Percentiles rank a stretch among this genome's conserved stretches.
Conservation (phyloP, 2,329 filamentous ascomycete species). For the Clonostachys byssicola region DNA sequence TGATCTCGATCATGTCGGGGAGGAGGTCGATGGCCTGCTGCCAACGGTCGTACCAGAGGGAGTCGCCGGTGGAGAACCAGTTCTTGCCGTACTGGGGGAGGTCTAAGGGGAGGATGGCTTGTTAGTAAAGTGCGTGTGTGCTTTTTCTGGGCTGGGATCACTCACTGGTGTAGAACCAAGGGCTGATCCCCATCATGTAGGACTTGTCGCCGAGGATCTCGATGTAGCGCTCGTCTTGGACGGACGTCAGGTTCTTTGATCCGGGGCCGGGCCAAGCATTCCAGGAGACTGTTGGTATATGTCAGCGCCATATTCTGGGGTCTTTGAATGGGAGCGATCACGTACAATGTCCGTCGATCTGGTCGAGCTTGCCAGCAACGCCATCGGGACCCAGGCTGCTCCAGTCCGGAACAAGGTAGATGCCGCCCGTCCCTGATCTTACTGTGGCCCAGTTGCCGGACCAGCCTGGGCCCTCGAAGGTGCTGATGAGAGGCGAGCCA, state of each 20-base stretch:
- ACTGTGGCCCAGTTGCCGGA: slow-evolving; percentile 37
- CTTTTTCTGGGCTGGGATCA: too few species aligned
- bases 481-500: slow-evolving; percentile 38
- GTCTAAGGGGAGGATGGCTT: slow-evolving; percentile 17
- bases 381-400: slow-evolving; percentile 15
- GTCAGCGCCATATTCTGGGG: slow-evolving; percentile 1
- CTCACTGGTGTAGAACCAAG: slow-evolving; percentile 50
- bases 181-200: slow-evolving; percentile 51
- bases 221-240: slow-evolving; percentile 25
- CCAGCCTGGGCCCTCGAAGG: slow-evolving; percentile 41
- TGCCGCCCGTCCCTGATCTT: slow-evolving; percentile 18
- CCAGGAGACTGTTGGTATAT: slow-evolving; percentile 25
- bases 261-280: slow-evolving; percentile 28
- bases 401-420: slow-evolving; percentile 43
- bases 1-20: slow-evolving; percentile 39
- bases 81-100: slow-evolving; percentile 53
- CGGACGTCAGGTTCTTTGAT: slow-evolving; percentile 21
- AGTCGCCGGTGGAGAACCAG: slow-evolving; percentile 60
- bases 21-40: slow-evolving; percentile 39
- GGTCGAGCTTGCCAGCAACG: slow-evolving; percentile 10
- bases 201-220: slow-evolving; percentile 23
- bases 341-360: slow-evolving; percentile 15
- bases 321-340: too few species aligned
- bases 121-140: too few species aligned
- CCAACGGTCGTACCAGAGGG: slow-evolving; percentile 58